A percentile compares a stretch with the other conserved stretches of the same genome.
Evolutionary conservation across 2,329 filamentous ascomycete genomes (phyloP).

Genomic region (Dendrostoma leiphaemia): DNA sequence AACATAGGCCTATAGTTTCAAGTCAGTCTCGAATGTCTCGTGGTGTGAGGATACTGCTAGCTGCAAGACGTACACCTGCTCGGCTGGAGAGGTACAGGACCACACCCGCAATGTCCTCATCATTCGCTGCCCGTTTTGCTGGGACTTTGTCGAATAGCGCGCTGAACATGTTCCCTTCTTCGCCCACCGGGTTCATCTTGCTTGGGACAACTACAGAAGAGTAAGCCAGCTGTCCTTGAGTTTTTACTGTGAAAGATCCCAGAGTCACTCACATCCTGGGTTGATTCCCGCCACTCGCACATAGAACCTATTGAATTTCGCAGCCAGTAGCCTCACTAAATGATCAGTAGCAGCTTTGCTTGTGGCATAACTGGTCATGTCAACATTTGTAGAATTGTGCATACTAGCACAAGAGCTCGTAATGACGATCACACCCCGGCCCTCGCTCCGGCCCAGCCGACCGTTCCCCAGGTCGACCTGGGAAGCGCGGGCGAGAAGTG

Average conservation of each 20-base stretch:
- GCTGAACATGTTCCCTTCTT: conserved; percentile 31
- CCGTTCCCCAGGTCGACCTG: no score
- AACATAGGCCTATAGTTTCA: conserved; percentile 27
- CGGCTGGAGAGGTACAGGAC: conserved; percentile 30
- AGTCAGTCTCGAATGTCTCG: neutral
- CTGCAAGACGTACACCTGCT: conserved; percentile 27
- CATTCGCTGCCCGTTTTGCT: conserved; percentile 29
- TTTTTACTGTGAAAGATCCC: neutral
- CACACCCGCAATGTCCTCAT: conserved; percentile 29
- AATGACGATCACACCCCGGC: no score
- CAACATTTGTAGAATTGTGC: no score
- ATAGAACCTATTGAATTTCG: no score
- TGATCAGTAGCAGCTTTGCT: no score
- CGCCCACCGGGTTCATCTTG: conserved; percentile 34
- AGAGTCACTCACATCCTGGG: conserved; percentile 28
- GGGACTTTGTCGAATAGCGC: conserved; percentile 31
- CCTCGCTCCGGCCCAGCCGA: no score
- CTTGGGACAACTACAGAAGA: no score
- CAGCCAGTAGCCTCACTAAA: no score
- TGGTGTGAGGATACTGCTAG: neutral
- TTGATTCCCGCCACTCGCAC: conserved; percentile 33
- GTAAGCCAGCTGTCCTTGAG: neutral
- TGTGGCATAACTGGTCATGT: no score
- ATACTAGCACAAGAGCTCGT: no score
- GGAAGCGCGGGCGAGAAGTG: no score